Evolutionary conservation across 1,284 basidiomycete species (phyloP), one percentile per base, ranked within the genome.

Genomic region (Ustilago hordei): DNA sequence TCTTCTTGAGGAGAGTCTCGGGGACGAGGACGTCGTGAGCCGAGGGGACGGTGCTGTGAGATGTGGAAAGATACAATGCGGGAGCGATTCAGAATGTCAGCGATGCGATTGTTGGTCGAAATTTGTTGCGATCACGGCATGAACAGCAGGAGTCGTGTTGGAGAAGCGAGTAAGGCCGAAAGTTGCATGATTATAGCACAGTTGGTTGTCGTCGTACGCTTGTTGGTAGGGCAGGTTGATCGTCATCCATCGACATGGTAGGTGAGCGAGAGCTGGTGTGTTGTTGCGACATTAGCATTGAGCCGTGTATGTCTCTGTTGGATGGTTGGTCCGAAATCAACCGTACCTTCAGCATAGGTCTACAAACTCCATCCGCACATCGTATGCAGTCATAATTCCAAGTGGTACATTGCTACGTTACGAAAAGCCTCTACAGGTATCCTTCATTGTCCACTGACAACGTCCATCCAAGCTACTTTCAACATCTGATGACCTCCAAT

Each of bases 1-100:
- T 91, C 91, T 98, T 99, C 83, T 86, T 86, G 80, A 86, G 83
- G 61, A 86, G 79, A 54, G 84, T 86, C 82, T 86, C 84, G 66
- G 84, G 84, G 64, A 84, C 74, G 77, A 85, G 82, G 60, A 86
- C 83, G 76, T 84, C 79, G 57, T 82, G 74, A 57, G 70, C 74
- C 64, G 81, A 75, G 47, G 84, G 84, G 67, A 85, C 84, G 71
- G 84, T 75, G 61, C 81, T 85, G 71, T 69, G 28, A n/a, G n/a
- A 23, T 5, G 39, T n/a, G 53, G 36, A 15, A 61, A 23, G 12
- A 34, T 28, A 36, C 8, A 23, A 9, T 55, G 43, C 52, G 39
- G 28, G 41, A 39, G 35, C 31, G 12, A 12, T 31, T 36, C 5
- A 34, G 39, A 43, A 53, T 23, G 69, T 72, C 57, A 67, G 64